These are phyloP conservation scores for Carallia pectinifolia DNA, from an alignment of 345 rosid species.

Conservation along the genomic window DNA sequence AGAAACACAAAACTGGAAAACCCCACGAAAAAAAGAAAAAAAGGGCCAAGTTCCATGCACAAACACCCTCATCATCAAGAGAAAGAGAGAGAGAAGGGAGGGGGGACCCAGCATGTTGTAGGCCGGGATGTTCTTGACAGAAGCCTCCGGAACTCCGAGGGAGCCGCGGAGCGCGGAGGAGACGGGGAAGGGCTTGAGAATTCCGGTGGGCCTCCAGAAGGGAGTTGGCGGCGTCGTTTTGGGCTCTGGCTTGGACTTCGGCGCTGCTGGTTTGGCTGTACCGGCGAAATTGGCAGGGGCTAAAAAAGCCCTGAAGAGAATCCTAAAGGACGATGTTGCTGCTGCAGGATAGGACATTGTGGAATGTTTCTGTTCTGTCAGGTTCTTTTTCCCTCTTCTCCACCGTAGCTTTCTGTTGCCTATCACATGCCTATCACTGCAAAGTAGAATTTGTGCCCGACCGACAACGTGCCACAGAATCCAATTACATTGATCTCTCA, in stretches of 20 bases:
- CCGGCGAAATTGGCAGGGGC: slow-evolving; percentile 44
- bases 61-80: neutral
- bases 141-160: slow-evolving; percentile 60
- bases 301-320: slow-evolving; percentile 61
- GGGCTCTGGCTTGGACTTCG: slow-evolving; percentile 23
- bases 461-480: too few species aligned
- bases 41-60: neutral
- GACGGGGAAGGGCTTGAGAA: slow-evolving; percentile 48
- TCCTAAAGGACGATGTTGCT: slow-evolving; percentile 33
- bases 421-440: too few species aligned
- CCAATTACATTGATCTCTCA: too few species aligned
- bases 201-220: slow-evolving; percentile 34
- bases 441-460: too few species aligned
- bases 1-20: too few species aligned
- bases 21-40: too few species aligned
- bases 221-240: neutral
- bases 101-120: slow-evolving; percentile 75
- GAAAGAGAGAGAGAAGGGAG: neutral
- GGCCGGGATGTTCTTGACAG: slow-evolving; percentile 72
- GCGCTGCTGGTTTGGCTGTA: neutral
- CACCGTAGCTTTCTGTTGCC: too few species aligned
- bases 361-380: neutral
- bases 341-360: slow-evolving; percentile 33
- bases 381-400: neutral
- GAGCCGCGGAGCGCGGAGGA: slow-evolving; percentile 64